A percentile compares a stretch with the other conserved stretches of the same genome.
These are phyloP conservation scores for Geoglossum glabrum DNA, from an alignment of 495 filamentous ascomycete species.

Conservation along the genomic window DNA sequence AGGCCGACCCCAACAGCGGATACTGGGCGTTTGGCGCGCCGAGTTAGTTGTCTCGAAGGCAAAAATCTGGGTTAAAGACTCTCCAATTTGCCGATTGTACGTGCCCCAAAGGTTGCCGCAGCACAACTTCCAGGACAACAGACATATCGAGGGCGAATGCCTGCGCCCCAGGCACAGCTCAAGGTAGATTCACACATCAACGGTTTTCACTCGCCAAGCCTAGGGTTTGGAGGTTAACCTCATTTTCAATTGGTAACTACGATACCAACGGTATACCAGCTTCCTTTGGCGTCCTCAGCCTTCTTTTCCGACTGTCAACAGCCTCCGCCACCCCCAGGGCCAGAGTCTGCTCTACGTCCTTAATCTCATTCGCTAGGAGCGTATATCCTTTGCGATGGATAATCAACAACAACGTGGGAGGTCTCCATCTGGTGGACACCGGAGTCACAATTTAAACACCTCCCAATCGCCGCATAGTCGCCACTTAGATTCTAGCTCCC, in stretches of 20 bases:
- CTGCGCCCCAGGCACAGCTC: not conserved
- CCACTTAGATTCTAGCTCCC: not conserved
- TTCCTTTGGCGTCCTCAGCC: not conserved
- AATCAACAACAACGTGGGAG: constrained; percentile 1
- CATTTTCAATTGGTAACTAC: not conserved
- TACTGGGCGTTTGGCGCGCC: no score
- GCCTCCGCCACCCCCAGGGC: not conserved
- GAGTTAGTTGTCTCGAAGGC: no score
- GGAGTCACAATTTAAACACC: not conserved
- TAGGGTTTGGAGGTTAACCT: not conserved
- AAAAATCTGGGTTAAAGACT: no score
- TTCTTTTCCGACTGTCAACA: not conserved
- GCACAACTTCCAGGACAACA: not conserved
- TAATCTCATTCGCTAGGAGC: not conserved
- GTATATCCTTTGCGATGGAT: not conserved
- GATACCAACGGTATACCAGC: not conserved
- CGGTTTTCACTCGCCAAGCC: not conserved
- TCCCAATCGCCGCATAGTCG: not conserved
- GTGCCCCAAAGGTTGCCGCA: no score
- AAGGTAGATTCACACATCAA: not conserved
- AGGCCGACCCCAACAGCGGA: not conserved
- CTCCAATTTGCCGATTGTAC: no score
- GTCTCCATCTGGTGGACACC: not conserved
- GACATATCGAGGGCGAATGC: not conserved
- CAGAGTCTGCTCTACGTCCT: not conserved